These are phyloP conservation scores for Vitis hybrid DNA, from an alignment of 177 flowering plant species.

Conservation along the genomic window DNA sequence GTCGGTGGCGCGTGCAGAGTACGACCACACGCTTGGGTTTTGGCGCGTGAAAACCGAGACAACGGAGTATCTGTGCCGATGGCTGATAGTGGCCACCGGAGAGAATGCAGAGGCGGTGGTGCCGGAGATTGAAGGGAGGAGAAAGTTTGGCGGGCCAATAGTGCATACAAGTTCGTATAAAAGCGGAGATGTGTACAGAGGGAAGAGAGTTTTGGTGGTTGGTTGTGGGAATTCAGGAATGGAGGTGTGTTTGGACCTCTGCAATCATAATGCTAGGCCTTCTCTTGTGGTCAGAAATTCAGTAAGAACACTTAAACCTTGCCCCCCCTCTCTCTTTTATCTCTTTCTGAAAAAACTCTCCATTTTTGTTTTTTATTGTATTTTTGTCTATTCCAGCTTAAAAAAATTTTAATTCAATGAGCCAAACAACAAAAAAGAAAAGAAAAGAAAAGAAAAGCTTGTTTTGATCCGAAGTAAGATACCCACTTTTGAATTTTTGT, in stretches of 20 bases:
- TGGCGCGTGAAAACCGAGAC: constrained; percentile 50
- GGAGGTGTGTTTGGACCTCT: constrained; percentile 81
- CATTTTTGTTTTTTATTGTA: neutral
- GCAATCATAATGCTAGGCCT: constrained; percentile 52
- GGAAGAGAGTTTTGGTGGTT: constrained; percentile 62
- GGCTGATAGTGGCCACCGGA: constrained; percentile 76
- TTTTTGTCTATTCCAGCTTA: neutral
- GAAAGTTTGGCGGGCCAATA: constrained; percentile 43
- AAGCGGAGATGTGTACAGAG: constrained; percentile 44
- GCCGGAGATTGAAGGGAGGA: constrained; percentile 55
- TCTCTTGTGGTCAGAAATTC: constrained; percentile 60
- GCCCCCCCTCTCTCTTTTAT: neutral
- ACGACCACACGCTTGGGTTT: constrained; percentile 32
- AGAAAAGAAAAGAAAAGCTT: neutral
- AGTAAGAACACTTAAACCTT: constrained; percentile 31
- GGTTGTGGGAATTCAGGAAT: constrained; percentile 85
- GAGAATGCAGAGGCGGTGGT: constrained; percentile 76
- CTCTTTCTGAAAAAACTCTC: neutral
- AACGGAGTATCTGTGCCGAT: constrained; percentile 48
- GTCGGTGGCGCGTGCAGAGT: constrained; percentile 45
- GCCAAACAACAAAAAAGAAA: neutral
- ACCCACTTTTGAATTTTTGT: too few relatives aligned
- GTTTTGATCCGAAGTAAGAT: neutral
- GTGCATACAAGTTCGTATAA: constrained; percentile 57
- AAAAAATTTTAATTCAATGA: neutral